Evolutionary conservation across 2,329 filamentous ascomycete species (phyloP).

Genomic region (Pyrenochaeta sp.): DNA sequence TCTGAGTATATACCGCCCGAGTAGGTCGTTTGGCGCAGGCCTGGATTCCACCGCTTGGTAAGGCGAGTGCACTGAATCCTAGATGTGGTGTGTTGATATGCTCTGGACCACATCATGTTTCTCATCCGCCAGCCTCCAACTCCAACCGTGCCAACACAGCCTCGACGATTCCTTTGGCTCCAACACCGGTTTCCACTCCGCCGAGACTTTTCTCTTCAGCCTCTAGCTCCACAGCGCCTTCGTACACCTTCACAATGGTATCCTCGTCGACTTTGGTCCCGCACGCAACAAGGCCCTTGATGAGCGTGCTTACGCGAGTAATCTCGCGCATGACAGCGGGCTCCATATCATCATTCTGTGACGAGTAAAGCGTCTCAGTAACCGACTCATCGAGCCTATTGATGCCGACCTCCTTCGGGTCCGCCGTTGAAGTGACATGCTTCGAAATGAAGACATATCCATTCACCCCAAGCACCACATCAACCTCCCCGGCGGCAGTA

Average conservation of each 20-base stretch:
- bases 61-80: too few relatives aligned
- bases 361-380: slow-evolving; percentile 87
- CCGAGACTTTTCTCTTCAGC: slow-evolving; percentile 67
- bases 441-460: slow-evolving; percentile 96
- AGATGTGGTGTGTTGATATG: too few relatives aligned
- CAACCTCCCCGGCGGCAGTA: slow-evolving; percentile 71
- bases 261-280: slow-evolving; percentile 89
- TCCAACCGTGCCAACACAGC: slow-evolving; percentile 37
- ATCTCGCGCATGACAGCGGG: slow-evolving; percentile 85
- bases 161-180: slow-evolving; percentile 42
- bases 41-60: too few relatives aligned
- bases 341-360: slow-evolving; percentile 88
- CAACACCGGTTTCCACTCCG: slow-evolving; percentile 43
- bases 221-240: slow-evolving; percentile 78
- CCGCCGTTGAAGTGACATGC: slow-evolving; percentile 69
- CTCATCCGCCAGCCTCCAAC: slow-evolving; percentile 32
- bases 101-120: background rate
- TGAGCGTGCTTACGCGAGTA: slow-evolving; percentile 79
- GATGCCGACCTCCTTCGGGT: slow-evolving; percentile 67
- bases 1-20: too few relatives aligned
- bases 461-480: slow-evolving; percentile 92
- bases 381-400: slow-evolving; percentile 89
- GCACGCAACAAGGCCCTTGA: slow-evolving; percentile 81
- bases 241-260: slow-evolving; percentile 82
- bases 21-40: too few relatives aligned